Base-by-base conservation (phyloP, 1,139 yeast genomes). In the Maudiozyma humilis region DNA sequence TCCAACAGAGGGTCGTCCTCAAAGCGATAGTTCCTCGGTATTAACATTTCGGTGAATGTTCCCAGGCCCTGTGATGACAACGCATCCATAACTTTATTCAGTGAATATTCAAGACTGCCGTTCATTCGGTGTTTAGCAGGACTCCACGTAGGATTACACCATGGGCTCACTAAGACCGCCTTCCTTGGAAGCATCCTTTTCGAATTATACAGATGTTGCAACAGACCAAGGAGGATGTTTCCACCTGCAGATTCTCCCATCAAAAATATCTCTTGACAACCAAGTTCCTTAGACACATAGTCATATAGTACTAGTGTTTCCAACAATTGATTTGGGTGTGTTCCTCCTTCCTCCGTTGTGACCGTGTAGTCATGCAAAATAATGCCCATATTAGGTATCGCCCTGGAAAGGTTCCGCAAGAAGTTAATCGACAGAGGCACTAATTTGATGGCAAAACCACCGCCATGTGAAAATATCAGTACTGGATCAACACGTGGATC, bases 181-280 rank as follows among this genome's bases (percentile, higher is more conserved):
- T 51, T 52, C 18, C 42, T 41, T 8, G 62, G 62, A 8, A 49
- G 33, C 1, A 10, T 27, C 27, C 44, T 27, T 3, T 38, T 31
- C 32, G 42, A 45, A 31, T 40, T 38, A n/a, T 42, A 39, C n/a
- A 51, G 30, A 33, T 49, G 47, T 18, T 42, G 36, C 18, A 57
- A 36, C 16, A 55, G 40, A 38, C 51, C 43, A 13, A 56, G 31
- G 7, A 52, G 42, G 3, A 57, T 39, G 33, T 54, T 49, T n/a
- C 57, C 62, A 19, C 62, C 62, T 6, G 59, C 57, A 3, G 62
- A 57, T 31, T 57, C 62, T 15, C 62, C 62, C 40, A 56, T 37
- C 15, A 55, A 23, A 12, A 40, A 36, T 2, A 55, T 44, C 16
- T 49, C 46, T 10, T 47, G 31, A 40, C 51, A 48, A 2, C 45